These are phyloP conservation scores for Ambispora gerdemannii DNA, from an alignment of 192 early-diverging fungal species.

Conservation along the genomic window DNA sequence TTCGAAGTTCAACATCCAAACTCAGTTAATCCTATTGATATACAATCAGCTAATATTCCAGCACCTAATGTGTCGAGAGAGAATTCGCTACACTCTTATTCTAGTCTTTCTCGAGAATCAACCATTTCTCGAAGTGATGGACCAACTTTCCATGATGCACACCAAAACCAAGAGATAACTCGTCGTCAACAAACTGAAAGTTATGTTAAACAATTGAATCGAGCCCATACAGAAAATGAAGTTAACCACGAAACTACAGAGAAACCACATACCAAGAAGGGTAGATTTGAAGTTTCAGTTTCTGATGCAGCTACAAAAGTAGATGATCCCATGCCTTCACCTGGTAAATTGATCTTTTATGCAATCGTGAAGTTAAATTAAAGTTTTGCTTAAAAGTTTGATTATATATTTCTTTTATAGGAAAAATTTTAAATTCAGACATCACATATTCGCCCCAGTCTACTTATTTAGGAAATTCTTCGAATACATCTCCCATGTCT, in stretches of 20 bases:
- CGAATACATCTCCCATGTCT: conserved; percentile 41
- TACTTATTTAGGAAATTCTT: conserved; percentile 30
- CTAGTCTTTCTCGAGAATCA: conserved; percentile 13
- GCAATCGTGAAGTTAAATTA: neutral
- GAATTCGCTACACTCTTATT: neutral
- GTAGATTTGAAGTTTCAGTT: conserved; percentile 28
- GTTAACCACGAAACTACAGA: conserved; percentile 8
- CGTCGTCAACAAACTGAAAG: neutral
- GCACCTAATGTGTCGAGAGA: neutral
- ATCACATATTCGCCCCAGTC: conserved; percentile 32
- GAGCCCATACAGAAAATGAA: neutral
- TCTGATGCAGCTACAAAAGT: neutral
- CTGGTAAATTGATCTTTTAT: conserved; percentile 1
- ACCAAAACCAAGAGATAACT: too few species aligned
- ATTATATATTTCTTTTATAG: conserved; percentile 2
- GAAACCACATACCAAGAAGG: conserved; percentile 21
- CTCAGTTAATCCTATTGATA: neutral
- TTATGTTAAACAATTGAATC: neutral
- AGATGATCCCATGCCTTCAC: neutral
- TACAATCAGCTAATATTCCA: neutral
- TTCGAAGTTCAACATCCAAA: neutral
- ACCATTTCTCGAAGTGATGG: neutral
- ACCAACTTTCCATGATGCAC: too few species aligned
- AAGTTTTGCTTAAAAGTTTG: neutral
- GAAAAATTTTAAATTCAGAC: conserved; percentile 19